Conservation (phyloP, 129 eudicot species). For the Escallonia herrerae region DNA sequence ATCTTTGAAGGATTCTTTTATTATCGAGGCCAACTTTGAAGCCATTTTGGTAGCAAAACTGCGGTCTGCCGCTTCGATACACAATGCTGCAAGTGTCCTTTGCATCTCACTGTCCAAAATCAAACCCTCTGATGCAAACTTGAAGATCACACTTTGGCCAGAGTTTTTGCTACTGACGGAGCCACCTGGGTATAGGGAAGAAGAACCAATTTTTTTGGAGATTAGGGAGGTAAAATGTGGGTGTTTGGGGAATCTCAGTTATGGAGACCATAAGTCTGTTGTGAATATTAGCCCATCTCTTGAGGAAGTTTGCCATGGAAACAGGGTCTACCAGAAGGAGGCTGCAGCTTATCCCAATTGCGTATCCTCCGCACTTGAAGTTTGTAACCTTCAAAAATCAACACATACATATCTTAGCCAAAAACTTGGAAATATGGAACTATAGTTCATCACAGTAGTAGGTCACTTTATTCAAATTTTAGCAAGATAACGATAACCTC, state of each 20-base stretch:
- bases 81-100: constrained; percentile 15
- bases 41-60: constrained; percentile 14
- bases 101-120: constrained; percentile 4
- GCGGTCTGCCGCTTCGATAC: constrained; percentile 24
- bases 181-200: background rate
- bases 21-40: constrained; percentile 7
- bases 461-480: no score
- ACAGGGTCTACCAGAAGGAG: constrained; percentile 38
- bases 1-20: constrained; percentile 7
- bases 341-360: constrained; percentile 50
- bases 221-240: constrained; percentile 25
- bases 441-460: no score
- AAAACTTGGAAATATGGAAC: background rate
- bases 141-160: constrained; percentile 15
- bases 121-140: background rate
- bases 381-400: constrained; percentile 32
- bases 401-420: background rate
- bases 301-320: constrained; percentile 22
- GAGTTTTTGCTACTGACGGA: background rate
- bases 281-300: constrained; percentile 38
- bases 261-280: constrained; percentile 14
- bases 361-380: constrained; percentile 43
- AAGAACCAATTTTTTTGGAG: constrained; percentile 1
- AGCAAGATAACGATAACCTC: no score
- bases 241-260: constrained; percentile 14